phyloP scores from a whole-genome alignment of 208 protist species.

The Trypanosoma cruzi region DNA sequence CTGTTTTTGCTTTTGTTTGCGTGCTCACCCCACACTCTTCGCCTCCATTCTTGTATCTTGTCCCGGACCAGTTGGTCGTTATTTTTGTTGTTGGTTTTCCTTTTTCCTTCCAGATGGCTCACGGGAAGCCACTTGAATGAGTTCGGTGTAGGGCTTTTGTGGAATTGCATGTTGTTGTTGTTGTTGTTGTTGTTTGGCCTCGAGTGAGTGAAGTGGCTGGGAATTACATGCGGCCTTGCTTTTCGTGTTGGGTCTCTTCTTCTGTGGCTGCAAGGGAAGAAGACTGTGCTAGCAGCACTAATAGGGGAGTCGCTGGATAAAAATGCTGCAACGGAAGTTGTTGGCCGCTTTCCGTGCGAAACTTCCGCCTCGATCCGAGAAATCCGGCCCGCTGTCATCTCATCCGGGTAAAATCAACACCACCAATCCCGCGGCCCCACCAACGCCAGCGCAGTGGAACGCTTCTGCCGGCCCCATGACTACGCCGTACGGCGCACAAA shows the following conservation, averaged over 20 bases:
- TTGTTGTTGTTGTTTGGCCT: background rate
- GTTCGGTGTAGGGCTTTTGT: too few species aligned
- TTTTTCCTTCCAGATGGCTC: too few species aligned
- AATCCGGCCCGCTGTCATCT: background rate
- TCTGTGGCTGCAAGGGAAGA: background rate
- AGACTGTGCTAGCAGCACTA: background rate
- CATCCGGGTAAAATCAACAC: background rate
- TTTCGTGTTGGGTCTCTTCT: background rate
- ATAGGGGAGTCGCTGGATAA: background rate
- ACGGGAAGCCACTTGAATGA: too few species aligned
- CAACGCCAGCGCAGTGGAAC: background rate
- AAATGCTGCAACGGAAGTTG: conserved; percentile 4
- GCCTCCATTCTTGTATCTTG: too few species aligned
- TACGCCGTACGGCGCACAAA: conserved; percentile 48
- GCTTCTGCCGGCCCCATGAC: background rate
- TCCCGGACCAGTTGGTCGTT: too few species aligned
- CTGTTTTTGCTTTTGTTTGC: too few species aligned
- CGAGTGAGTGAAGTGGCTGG: too few species aligned
- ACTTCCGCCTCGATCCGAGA: background rate
- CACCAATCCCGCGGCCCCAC: background rate
- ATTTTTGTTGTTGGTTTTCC: too few species aligned
- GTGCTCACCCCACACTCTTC: too few species aligned
- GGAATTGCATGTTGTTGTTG: background rate
- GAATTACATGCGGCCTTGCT: too few species aligned
- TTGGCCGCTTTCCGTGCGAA: background rate